Conservation (phyloP, 176 grass and related monocot species). For the Puya raimondii region DNA sequence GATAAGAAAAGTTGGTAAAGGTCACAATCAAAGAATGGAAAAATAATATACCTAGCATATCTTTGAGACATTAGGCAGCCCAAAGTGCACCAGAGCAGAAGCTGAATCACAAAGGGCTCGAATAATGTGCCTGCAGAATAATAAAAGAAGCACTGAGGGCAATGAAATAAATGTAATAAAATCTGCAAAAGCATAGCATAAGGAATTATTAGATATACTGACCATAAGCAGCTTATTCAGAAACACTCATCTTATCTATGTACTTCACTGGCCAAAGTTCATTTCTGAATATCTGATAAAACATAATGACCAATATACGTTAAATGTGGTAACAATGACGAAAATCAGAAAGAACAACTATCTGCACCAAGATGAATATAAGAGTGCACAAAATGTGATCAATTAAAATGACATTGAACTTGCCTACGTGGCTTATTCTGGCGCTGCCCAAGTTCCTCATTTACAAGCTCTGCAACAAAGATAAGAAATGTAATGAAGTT, state of each 20-base stretch:
- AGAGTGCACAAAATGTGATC: not conserved
- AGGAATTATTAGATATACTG: not conserved
- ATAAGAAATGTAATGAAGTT: conserved; percentile 19
- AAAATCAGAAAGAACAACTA: not conserved
- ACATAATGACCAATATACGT: not conserved
- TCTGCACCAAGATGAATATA: not conserved
- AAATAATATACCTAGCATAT: conserved; percentile 2
- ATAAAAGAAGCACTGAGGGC: not conserved
- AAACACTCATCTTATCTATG: not conserved
- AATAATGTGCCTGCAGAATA: not conserved
- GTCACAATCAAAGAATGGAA: not conserved
- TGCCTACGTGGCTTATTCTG: conserved; percentile 98
- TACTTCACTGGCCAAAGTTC: conserved; percentile 91
- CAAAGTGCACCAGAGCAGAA: conserved; percentile 1
- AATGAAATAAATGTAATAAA: not conserved
- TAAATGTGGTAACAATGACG: not conserved
- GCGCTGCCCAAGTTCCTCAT: conserved; percentile 75
- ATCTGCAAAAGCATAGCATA: not conserved
- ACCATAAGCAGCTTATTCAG: not conserved
- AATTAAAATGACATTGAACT: conserved; percentile 2
- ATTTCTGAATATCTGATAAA: conserved; percentile 89
- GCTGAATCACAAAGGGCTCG: not conserved
- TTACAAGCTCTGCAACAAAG: conserved; percentile 51
- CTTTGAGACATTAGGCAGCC: not conserved
- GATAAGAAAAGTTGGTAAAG: not conserved